Evolutionary conservation across 2,329 filamentous ascomycete species (phyloP), one percentile per base, ranked within the genome.

Genomic region (Exophiala bonariae): DNA sequence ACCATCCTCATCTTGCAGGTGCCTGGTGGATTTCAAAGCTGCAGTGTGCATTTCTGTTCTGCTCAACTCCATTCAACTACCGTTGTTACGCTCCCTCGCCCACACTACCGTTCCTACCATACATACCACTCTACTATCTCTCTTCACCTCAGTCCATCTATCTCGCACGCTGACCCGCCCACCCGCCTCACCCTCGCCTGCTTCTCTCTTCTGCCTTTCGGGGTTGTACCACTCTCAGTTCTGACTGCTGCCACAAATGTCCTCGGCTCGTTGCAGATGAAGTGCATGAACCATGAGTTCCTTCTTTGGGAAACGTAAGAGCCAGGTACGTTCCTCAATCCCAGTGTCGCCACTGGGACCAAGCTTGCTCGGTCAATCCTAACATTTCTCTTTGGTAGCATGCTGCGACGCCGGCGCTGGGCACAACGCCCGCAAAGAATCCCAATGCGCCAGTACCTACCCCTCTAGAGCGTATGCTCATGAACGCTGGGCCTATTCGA

Each of bases 401-500:
- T 48, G 53, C 44, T 34, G 28, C 52, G 36, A 40, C 28, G 19
- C 52, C 48, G 17, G 46, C 48, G 30, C 45, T 47, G 32, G 38
- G 41, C 44, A 42, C 52, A 16, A 41, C 52, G n/a, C 48, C 78
- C 30, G 63, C 73, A 47, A 85, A 83, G 62, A 81, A 85, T 58
- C 70, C 74, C 49, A 75, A 79, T 63, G 73, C 75, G 57, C 76
- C 74, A 26, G 72, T 75, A 56, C 72, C 76, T 44, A 83, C 80
- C 36, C 78, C 80, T 33, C 66, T 85, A 26, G 81, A 85, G 69
- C 83, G 89, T 75, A 86, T 95, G 77, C 78, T 99, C 23, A 80
- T 83, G 60, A 86, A 89, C 68, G 83, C 88, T 49, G 91, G 90
- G 3, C 83, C 91, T 2, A 73, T 95, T 58, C 83, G 89, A 62